These are phyloP conservation scores for Populus hybrid DNA, from an alignment of 441 rosid genomes.

Conservation along the genomic window DNA sequence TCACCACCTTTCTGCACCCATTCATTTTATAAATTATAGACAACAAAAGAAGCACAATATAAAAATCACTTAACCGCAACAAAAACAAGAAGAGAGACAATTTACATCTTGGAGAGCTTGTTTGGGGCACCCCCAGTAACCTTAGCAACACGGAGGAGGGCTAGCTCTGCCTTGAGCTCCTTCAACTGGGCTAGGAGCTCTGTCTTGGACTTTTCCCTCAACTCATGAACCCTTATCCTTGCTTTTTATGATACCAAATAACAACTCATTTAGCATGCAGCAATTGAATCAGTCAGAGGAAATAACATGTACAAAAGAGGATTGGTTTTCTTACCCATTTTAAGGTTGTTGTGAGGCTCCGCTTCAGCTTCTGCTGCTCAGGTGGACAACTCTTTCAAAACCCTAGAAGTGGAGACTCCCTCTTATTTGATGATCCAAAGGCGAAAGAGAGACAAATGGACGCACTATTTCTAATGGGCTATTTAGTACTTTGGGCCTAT, in stretches of 20 bases:
- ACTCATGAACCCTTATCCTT: conserved; percentile 91
- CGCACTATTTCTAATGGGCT: too few species aligned
- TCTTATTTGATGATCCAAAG: neutral
- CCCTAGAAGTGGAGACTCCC: neutral
- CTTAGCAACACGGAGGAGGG: conserved; percentile 94
- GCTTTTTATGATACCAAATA: conserved; percentile 32
- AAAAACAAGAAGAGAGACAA: neutral
- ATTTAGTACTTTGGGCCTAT: too few species aligned
- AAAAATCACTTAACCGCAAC: neutral
- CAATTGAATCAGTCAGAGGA: neutral
- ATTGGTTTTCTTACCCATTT: neutral
- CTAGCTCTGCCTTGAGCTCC: conserved; percentile 86
- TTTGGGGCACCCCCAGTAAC: conserved; percentile 98
- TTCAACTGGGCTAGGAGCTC: conserved; percentile 72
- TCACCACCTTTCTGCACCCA: conserved; percentile 75
- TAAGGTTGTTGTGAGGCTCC: neutral
- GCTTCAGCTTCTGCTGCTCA: neutral
- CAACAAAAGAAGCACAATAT: neutral
- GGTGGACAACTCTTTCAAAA: neutral
- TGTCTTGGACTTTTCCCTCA: conserved; percentile 73
- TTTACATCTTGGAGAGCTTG: conserved; percentile 92
- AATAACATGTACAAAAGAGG: neutral
- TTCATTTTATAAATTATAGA: neutral
- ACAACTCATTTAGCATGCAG: neutral
- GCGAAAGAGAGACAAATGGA: too few species aligned